Percentiles rank a stretch among this genome's conserved stretches.
Conservation (phyloP, 495 filamentous ascomycete species). For the Podospora pseudoanserina region DNA sequence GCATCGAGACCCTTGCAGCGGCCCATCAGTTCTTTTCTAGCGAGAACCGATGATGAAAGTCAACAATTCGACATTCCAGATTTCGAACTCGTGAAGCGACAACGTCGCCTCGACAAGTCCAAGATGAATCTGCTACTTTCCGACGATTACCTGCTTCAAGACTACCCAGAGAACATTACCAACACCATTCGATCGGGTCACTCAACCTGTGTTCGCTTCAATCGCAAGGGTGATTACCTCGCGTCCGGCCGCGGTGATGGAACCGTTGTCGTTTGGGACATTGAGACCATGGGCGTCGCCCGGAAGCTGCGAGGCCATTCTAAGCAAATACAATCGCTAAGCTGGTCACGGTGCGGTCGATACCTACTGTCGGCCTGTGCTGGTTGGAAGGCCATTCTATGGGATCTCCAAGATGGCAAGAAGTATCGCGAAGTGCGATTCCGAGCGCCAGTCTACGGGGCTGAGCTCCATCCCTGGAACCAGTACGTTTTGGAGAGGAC, state of each 20-base stretch:
- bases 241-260: slow-evolving; percentile 93
- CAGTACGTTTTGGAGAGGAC: slow-evolving; percentile 54
- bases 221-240: slow-evolving; percentile 86
- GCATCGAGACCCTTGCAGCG: slow-evolving; percentile 16
- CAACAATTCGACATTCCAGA: not conserved
- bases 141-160: slow-evolving; percentile 72
- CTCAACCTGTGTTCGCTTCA: slow-evolving; percentile 75
- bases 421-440: slow-evolving; percentile 66
- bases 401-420: slow-evolving; percentile 75
- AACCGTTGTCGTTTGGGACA: slow-evolving; percentile 90
- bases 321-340: slow-evolving; percentile 82
- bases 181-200: slow-evolving; percentile 74
- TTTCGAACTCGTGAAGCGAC: not conserved
- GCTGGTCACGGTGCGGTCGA: slow-evolving; percentile 87
- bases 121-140: slow-evolving; percentile 52
- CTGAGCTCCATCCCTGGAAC: slow-evolving; percentile 87
- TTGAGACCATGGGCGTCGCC: slow-evolving; percentile 93
- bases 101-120: not conserved
- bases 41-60: not conserved
- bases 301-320: slow-evolving; percentile 90
- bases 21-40: slow-evolving; percentile 6
- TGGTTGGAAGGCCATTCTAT: slow-evolving; percentile 92
- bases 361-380: slow-evolving; percentile 94
- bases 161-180: slow-evolving; percentile 86
- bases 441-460: slow-evolving; percentile 89